A percentile compares a stretch with the other conserved stretches of the same genome.
Conservation (phyloP, 2,329 filamentous ascomycete genomes). For the Exophiala xenobiotica region DNA sequence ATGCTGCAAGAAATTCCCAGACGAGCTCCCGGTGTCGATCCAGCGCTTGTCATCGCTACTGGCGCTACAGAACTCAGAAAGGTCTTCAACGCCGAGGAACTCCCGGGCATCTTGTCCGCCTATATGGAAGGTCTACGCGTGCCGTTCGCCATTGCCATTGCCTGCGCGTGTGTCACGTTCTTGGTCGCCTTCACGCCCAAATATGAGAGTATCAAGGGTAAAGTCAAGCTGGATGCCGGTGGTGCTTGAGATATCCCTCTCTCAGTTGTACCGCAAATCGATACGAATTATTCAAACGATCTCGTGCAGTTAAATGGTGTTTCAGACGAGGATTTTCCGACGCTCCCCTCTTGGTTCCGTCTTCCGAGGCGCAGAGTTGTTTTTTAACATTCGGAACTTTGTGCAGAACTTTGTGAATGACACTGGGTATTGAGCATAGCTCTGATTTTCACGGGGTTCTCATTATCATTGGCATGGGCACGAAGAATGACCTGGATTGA, state of each 20-base stretch:
- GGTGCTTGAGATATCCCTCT: too few relatives aligned
- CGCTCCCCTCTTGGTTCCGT: too few relatives aligned
- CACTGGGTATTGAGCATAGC: too few relatives aligned
- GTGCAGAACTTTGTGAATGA: too few relatives aligned
- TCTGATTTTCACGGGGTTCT: too few relatives aligned
- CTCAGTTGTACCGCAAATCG: too few relatives aligned
- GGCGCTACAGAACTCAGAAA: constrained; percentile 36
- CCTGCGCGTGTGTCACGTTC: constrained; percentile 24
- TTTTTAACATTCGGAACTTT: too few relatives aligned
- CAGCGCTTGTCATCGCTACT: constrained; percentile 31
- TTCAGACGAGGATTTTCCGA: too few relatives aligned
- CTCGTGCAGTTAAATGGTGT: too few relatives aligned
- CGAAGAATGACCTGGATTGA: too few relatives aligned
- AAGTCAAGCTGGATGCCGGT: constrained; percentile 24
- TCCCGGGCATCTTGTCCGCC: constrained; percentile 33
- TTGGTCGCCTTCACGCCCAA: constrained; percentile 25
- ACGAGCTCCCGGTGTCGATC: constrained; percentile 32
- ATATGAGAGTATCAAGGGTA: constrained; percentile 31
- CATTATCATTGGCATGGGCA: too few relatives aligned
- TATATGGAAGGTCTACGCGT: constrained; percentile 37
- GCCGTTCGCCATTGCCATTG: constrained; percentile 29
- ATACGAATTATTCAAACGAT: neutral
- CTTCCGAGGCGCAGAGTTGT: too few relatives aligned
- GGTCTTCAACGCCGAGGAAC: constrained; percentile 30
- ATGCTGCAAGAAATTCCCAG: constrained; percentile 31